Evolutionary conservation across 208 protist genomes (phyloP).

Genomic region (Histomonas meleagridis): DNA sequence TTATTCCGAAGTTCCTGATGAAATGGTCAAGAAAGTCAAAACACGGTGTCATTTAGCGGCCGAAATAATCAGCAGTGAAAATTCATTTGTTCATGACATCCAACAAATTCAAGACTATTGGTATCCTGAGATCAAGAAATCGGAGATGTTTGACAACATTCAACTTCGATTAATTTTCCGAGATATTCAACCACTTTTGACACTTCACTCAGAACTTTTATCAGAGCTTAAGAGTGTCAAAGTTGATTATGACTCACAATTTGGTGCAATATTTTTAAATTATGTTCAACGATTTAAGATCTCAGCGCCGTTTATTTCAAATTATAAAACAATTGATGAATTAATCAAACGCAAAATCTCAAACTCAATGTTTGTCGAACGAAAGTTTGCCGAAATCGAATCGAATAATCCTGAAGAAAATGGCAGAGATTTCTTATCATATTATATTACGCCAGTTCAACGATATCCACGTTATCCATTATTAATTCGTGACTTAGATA

Average conservation of each 20-base stretch:
- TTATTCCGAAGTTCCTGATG: not conserved
- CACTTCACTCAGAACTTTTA: not conserved
- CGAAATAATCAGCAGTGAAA: not conserved
- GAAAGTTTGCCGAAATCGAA: not conserved
- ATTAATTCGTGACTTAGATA: not conserved
- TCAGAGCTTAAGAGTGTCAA: not conserved
- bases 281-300: not conserved
- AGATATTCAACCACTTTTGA: not conserved
- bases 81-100: not conserved
- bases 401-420: not conserved
- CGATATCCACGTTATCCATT: constrained; percentile 25
- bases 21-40: not conserved
- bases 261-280: not conserved
- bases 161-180: not conserved
- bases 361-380: not conserved
- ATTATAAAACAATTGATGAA: not conserved
- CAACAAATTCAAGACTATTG: not conserved
- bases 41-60: not conserved
- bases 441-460: constrained; percentile 1
- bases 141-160: not conserved
- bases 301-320: not conserved
- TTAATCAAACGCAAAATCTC: not conserved
- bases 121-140: not conserved
- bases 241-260: not conserved
- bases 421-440: not conserved